Conservation (phyloP, 2,329 filamentous ascomycete species). For the Harringtonia aguacate region DNA sequence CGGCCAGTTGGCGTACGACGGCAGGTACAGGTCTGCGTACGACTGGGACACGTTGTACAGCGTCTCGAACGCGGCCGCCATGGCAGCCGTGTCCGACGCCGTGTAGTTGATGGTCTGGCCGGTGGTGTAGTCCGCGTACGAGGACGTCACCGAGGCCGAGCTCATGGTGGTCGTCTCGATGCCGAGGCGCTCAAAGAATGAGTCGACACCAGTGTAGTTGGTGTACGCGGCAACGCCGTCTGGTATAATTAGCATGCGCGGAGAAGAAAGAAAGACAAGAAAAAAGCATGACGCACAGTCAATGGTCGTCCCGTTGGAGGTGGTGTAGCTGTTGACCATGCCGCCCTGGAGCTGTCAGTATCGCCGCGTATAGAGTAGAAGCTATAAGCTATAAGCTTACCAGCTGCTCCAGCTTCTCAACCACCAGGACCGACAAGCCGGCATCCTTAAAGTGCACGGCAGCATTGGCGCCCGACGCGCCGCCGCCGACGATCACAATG, state of each 20-base stretch:
- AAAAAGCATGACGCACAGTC: conserved; percentile 15
- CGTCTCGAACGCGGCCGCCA: conserved; percentile 3
- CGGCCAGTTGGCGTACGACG: conserved; percentile 28
- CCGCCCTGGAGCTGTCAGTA: conserved; percentile 28
- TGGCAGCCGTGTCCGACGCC: conserved; percentile 8
- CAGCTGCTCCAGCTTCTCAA: conserved; percentile 22
- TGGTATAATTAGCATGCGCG: not conserved
- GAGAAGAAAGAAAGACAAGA: not conserved
- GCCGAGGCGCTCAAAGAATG: conserved; percentile 33
- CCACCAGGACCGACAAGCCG: conserved; percentile 20
- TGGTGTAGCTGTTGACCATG: conserved; percentile 35
- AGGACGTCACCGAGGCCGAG: conserved; percentile 14
- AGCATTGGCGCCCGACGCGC: conserved; percentile 25
- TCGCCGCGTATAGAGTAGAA: not conserved
- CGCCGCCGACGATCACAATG: conserved; percentile 25
- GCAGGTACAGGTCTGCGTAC: conserved; percentile 22
- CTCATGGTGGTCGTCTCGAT: conserved; percentile 18
- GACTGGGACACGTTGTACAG: conserved; percentile 16
- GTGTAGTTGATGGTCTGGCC: conserved; percentile 21
- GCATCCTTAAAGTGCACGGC: conserved; percentile 25
- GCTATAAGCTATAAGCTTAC: conserved; percentile 12
- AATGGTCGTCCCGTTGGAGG: conserved; percentile 21
- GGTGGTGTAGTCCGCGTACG: conserved; percentile 24
- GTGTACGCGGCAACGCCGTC: conserved; percentile 25
- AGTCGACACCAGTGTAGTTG: conserved; percentile 25